Percentiles rank a stretch among this genome's conserved stretches.
Conservation (phyloP, 1,284 basidiomycete genomes). For the Porogramme epimiltina region DNA sequence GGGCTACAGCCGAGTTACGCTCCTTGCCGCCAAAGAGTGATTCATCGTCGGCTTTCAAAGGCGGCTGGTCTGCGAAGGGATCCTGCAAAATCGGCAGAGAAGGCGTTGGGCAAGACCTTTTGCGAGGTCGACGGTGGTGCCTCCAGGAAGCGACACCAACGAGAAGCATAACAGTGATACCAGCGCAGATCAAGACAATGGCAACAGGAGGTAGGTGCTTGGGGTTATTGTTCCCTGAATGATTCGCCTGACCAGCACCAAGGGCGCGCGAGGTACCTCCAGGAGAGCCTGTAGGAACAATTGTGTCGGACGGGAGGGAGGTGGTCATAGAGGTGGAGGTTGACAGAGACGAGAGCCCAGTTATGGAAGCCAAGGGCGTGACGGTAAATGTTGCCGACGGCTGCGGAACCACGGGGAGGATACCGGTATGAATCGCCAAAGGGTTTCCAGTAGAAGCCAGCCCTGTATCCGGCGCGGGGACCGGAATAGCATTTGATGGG, state of each 20-base stretch:
- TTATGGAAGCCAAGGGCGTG: slow-evolving; percentile 3
- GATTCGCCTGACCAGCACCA: slow-evolving; percentile 12
- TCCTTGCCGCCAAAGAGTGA: slow-evolving; percentile 78
- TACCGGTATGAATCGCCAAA: slow-evolving; percentile 25
- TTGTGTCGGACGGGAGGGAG: slow-evolving; percentile 3
- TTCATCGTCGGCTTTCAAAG: slow-evolving; percentile 44
- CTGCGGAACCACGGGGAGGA: slow-evolving; percentile 26
- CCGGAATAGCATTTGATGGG: slow-evolving; percentile 41
- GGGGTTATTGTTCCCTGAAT: slow-evolving; percentile 12
- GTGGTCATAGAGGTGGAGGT: slow-evolving; percentile 14
- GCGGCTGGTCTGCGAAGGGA: slow-evolving; percentile 44
- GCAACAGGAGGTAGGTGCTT: slow-evolving; percentile 44
- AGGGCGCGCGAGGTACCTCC: slow-evolving; percentile 10
- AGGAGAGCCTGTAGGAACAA: slow-evolving; percentile 10
- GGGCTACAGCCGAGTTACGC: slow-evolving; percentile 44
- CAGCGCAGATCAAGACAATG: slow-evolving; percentile 56
- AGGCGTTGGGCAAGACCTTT: slow-evolving; percentile 55
- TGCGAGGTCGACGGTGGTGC: slow-evolving; percentile 49
- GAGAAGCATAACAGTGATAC: slow-evolving; percentile 56
- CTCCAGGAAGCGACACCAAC: slow-evolving; percentile 53
- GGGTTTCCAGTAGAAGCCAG: slow-evolving; percentile 20
- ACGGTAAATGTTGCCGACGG: slow-evolving; percentile 13
- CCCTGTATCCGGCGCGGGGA: slow-evolving; percentile 56
- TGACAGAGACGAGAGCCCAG: slow-evolving; percentile 30
- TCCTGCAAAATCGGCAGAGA: slow-evolving; percentile 72